Percentiles rank a stretch among this genome's conserved stretches.
phyloP scores from a whole-genome alignment of 2,329 filamentous ascomycete species.

The Penicillium freii region DNA sequence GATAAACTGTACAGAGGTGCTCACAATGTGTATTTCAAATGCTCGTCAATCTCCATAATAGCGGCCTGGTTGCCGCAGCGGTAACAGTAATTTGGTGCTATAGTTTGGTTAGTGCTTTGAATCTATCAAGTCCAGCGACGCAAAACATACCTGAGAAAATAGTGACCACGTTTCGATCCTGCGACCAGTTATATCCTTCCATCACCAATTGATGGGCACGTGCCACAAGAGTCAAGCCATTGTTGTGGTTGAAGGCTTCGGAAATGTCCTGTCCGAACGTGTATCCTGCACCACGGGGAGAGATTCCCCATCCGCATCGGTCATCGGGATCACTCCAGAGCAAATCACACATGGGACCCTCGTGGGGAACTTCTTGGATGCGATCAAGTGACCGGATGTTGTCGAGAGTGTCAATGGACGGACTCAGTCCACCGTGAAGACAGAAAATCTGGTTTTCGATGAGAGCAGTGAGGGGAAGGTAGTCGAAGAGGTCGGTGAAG shows the following conservation, averaged over 20 bases:
- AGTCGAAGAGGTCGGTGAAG: conserved; percentile 98
- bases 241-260: conserved; percentile 99
- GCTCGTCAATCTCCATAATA: conserved; percentile 99
- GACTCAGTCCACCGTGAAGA: conserved; percentile 91
- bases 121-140: neutral
- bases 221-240: conserved; percentile 91
- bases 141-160: conserved; percentile 81
- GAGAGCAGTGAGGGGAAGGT: conserved; percentile 91
- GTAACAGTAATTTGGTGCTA: conserved; percentile 92
- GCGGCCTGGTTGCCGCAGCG: conserved; percentile 97
- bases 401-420: conserved; percentile 92
- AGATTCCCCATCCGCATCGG: conserved; percentile 93
- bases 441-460: conserved; percentile 99
- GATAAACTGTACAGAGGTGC: conserved; percentile 41
- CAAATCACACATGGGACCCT: conserved; percentile 96
- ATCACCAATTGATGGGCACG: conserved; percentile 97
- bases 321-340: conserved; percentile 99
- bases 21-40: conserved; percentile 99
- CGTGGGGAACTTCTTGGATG: conserved; percentile 97
- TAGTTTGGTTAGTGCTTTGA: neutral
- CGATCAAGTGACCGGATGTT: conserved; percentile 94
- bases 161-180: conserved; percentile 95
- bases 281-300: conserved; percentile 88
- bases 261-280: conserved; percentile 97
- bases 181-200: conserved; percentile 99